Evolutionary conservation across 805 yeast species (phyloP).

Genomic region (Barnettozyma populi): DNA sequence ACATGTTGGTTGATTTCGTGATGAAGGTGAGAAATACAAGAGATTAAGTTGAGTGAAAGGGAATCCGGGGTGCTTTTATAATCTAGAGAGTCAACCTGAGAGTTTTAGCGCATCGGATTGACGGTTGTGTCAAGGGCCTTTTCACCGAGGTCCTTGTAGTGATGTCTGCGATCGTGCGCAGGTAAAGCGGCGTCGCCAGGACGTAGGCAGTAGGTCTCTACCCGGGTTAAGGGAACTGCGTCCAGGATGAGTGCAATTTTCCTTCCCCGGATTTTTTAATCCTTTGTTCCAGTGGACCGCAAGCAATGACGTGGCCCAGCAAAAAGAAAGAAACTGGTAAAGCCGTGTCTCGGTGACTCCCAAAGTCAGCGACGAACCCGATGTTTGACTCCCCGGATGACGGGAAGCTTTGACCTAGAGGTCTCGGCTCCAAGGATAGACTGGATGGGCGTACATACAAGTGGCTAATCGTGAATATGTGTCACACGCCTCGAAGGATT

Average conservation of each 20-base stretch:
- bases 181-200: not conserved
- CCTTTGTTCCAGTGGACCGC: not conserved
- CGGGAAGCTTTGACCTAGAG: not conserved
- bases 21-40: not conserved
- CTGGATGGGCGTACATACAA: not conserved
- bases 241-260: not conserved
- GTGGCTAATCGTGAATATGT: not conserved
- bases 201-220: not conserved
- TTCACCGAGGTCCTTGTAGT: slow-evolving; percentile 1
- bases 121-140: slow-evolving; percentile 4
- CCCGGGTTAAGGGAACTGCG: not conserved
- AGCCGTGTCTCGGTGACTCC: not conserved
- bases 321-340: not conserved
- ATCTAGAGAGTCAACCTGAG: not conserved
- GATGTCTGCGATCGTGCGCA: not conserved
- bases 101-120: slow-evolving; percentile 1
- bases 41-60: not conserved
- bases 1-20: slow-evolving; percentile 6
- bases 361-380: not conserved
- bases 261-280: not conserved
- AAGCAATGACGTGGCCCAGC: not conserved
- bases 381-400: not conserved
- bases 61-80: slow-evolving; percentile 2
- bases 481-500: not conserved
- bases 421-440: not conserved